phyloP scores from a whole-genome alignment of 139 green algal species.

The Haematococcus lacustris region DNA sequence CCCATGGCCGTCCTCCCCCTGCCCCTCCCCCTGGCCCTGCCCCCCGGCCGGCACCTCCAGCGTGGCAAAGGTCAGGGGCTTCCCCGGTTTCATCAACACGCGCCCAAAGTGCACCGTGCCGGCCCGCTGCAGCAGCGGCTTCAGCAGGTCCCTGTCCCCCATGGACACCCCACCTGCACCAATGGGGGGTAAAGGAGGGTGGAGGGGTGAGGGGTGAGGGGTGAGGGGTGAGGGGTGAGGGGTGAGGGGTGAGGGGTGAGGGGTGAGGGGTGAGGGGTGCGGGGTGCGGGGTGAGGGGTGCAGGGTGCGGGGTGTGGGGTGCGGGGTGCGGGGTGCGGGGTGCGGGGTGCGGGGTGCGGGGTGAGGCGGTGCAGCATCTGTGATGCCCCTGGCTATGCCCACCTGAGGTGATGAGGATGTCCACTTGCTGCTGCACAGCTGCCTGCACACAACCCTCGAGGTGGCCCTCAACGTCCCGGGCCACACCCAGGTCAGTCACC shows the following conservation, averaged over 20 bases:
- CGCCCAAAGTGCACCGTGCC: conserved; percentile 88
- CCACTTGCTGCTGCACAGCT: conserved; percentile 51
- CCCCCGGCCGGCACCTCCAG: conserved; percentile 34
- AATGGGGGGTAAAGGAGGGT: too few species aligned
- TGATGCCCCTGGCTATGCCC: too few species aligned
- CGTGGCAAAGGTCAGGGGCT: conserved; percentile 93
- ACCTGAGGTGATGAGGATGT: conserved; percentile 84
- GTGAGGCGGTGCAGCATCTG: too few species aligned
- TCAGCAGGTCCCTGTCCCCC: conserved; percentile 91
- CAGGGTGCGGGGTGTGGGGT: background rate
- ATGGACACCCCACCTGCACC: conserved; percentile 90
- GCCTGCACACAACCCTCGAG: conserved; percentile 57
- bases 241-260: background rate
- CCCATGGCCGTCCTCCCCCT: too few species aligned
- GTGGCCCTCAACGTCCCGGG: conserved; percentile 44
- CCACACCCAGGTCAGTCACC: conserved; percentile 70
- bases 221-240: background rate
- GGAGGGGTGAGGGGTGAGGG: background rate
- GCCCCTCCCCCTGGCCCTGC: too few species aligned
- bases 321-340: background rate
- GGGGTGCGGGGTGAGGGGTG: background rate
- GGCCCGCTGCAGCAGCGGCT: conserved; percentile 77
- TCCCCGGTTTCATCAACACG: conserved; percentile 94
- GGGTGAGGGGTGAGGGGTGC: background rate
- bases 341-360: background rate